Evolutionary conservation across 1,139 yeast genomes (phyloP), one percentile per base, ranked within the genome.

Genomic region (Blastobotrys proliferans): DNA sequence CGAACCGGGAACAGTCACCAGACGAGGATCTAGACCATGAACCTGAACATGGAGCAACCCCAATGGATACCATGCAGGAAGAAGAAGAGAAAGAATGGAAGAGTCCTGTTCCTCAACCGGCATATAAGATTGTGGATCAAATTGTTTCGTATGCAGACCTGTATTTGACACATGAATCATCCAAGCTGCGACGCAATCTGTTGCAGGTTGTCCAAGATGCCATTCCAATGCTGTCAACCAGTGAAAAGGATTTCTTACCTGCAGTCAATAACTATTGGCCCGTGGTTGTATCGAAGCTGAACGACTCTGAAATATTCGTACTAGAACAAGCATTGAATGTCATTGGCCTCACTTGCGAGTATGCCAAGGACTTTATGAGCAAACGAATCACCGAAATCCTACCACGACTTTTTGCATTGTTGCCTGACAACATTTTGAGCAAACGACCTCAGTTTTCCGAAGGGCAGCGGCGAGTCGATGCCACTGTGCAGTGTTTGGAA

Each of bases 261-360:
- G 61, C 81, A 1, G 69, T 84, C 2, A 82, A 94, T 1, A 69
- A 74, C 3, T 64, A 77, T 14, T 92, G 97, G 97, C 81, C 83
- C 2, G 62, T 69, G 3, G 40, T 69, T 2, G 51, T 57, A 1
- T 51, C 58, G 1, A 53, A 63, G 3, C 49, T 65, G 4, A 64
- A 63, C 38, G 59, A 61, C 18, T 49, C 54, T 4, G 62, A 63
- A 22, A 40, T 49, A 0, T 57, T 51, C 5, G 62, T 76, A 1
- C 63, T 71, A 0, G 68, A 66, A 20, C 60, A 67, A 8, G 60
- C 76, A 0, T 48, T 68, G n/a, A 56, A 57, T n/a, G 64, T 72
- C 2, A 56, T 77, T 9, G 57, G 58, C 2, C 55, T 52, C 9
- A 52, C 77, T 14, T 61, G 79, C 4, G 55, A 53, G 21, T 67